phyloP scores from a whole-genome alignment of 2,329 filamentous ascomycete species.

The Aspergillus persii region DNA sequence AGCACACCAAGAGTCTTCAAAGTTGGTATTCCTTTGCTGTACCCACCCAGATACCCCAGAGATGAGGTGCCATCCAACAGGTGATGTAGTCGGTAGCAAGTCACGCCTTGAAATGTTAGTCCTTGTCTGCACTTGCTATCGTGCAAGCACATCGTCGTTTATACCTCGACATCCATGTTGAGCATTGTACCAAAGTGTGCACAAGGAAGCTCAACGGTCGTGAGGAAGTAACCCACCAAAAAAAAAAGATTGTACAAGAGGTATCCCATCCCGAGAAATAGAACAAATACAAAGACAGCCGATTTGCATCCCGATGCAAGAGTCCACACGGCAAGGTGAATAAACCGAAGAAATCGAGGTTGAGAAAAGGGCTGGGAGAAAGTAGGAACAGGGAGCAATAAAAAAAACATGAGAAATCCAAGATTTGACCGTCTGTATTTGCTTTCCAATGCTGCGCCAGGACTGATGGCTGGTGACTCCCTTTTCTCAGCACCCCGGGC shows the following conservation, averaged over 20 bases:
- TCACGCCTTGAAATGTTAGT: conserved; percentile 17
- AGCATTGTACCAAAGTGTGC: not conserved
- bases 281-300: not conserved
- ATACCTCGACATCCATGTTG: not conserved
- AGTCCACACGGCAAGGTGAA: not conserved
- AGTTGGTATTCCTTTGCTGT: not conserved
- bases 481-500: not conserved
- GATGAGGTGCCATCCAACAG: not conserved
- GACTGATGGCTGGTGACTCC: not conserved
- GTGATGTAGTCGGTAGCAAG: conserved; percentile 3
- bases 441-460: not conserved
- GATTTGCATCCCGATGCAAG: not conserved
- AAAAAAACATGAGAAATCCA: not conserved
- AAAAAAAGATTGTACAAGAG: not conserved
- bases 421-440: not conserved
- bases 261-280: not conserved
- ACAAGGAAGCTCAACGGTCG: not conserved
- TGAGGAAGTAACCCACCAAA: not conserved
- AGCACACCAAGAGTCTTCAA: not conserved
- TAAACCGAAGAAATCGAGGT: not conserved
- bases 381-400: not conserved
- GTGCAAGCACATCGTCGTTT: not conserved
- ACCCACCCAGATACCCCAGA: not conserved
- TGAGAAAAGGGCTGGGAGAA: not conserved
- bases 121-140: conserved; percentile 1